These are phyloP conservation scores for Wallacemonas sp. DNA, from an alignment of 208 protist genomes.

Conservation along the genomic window DNA sequence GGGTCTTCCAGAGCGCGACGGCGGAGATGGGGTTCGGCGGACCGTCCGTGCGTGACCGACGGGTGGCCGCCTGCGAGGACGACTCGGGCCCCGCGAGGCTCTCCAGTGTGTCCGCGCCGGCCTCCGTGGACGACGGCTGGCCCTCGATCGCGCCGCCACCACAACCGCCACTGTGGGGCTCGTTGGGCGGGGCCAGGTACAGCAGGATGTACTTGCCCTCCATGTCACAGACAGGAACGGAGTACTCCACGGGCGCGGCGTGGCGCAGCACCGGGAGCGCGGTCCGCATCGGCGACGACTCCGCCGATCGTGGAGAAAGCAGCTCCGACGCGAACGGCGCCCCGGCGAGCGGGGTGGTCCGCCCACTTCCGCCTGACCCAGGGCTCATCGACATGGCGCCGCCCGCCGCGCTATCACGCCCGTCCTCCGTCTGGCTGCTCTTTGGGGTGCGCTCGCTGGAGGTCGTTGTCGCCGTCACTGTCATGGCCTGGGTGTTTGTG, in stretches of 20 bases:
- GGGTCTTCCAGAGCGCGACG: slow-evolving; percentile 10
- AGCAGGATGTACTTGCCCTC: slow-evolving; percentile 73
- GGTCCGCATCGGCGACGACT: not conserved
- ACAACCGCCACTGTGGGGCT: not conserved
- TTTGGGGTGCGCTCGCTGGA: too few relatives aligned
- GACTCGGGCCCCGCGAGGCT: too few relatives aligned
- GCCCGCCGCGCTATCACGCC: not conserved
- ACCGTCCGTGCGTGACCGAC: too few relatives aligned
- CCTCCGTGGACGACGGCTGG: too few relatives aligned
- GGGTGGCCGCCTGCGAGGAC: too few relatives aligned
- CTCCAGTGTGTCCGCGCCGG: too few relatives aligned
- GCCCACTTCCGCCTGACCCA: not conserved
- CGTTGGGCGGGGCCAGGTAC: slow-evolving; percentile 39
- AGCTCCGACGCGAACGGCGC: not conserved
- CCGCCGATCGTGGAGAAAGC: not conserved
- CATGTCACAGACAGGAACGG: slow-evolving; percentile 47
- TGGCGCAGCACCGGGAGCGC: slow-evolving; percentile 1
- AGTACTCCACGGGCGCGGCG: slow-evolving; percentile 34
- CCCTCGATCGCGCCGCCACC: not conserved
- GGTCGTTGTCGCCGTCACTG: too few relatives aligned
- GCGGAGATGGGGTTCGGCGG: slow-evolving; percentile 9
- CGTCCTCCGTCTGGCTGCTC: too few relatives aligned
- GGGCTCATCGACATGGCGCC: not conserved
- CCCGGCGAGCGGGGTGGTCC: not conserved
- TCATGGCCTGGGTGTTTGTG: too few relatives aligned